A percentile compares a stretch with the other conserved stretches of the same genome.
These are phyloP conservation scores for Solanum gandarillasii DNA, from an alignment of 257 asterid genomes.

Conservation along the genomic window DNA sequence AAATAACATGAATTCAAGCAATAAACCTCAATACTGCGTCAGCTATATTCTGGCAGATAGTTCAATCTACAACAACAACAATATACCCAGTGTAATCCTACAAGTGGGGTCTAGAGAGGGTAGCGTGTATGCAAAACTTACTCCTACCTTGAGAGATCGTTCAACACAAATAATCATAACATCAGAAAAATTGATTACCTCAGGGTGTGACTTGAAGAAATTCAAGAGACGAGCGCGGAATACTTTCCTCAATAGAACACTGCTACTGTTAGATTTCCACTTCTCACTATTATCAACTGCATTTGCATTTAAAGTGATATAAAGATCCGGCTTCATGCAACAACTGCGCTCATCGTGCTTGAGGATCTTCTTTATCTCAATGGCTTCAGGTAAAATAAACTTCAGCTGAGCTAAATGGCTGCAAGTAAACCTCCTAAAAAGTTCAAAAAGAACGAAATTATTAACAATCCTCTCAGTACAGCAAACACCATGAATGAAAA, in stretches of 20 bases:
- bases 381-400: constrained; percentile 71
- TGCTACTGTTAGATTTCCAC: constrained; percentile 26
- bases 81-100: not conserved
- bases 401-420: constrained; percentile 73
- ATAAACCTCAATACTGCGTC: not conserved
- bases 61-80: not conserved
- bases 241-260: constrained; percentile 45
- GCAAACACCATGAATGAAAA: not conserved
- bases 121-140: not conserved
- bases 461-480: not conserved
- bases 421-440: constrained; percentile 60
- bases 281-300: constrained; percentile 21
- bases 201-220: constrained; percentile 53
- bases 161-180: not conserved
- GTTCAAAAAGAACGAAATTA: not conserved
- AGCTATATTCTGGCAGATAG: not conserved
- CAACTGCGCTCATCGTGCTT: constrained; percentile 51
- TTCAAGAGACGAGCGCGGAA: constrained; percentile 46
- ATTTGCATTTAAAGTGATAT: constrained; percentile 11
- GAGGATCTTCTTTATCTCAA: constrained; percentile 51
- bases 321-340: constrained; percentile 69
- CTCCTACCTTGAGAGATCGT: not conserved
- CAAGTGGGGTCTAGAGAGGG: not conserved
- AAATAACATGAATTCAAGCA: not conserved
- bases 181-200: constrained; percentile 26